These are phyloP conservation scores for Citrus sinensis DNA, from an alignment of 345 rosid species.

Conservation along the genomic window DNA sequence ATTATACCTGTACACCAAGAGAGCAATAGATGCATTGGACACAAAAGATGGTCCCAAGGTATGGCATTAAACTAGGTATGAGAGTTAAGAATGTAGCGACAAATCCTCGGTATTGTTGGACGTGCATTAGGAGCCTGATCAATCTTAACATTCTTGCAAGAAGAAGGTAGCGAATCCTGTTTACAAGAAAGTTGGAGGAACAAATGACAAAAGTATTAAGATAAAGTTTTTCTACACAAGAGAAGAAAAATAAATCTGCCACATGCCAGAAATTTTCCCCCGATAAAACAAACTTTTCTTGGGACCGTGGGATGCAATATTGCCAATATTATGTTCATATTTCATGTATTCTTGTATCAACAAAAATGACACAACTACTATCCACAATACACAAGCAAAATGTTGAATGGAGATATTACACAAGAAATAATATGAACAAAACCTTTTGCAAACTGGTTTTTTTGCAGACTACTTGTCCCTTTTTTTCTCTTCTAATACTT, in stretches of 20 bases:
- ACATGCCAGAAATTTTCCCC: not conserved
- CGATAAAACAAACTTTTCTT: not conserved
- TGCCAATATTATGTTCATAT: not conserved
- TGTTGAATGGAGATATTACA: not conserved
- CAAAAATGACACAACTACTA: not conserved
- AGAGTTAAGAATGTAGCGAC: constrained; percentile 87
- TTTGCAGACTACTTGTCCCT: not conserved
- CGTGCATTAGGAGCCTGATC: constrained; percentile 84
- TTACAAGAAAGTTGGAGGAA: constrained; percentile 14
- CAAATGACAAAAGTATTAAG: constrained; percentile 8
- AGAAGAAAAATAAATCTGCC: not conserved
- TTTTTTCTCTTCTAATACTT: not conserved
- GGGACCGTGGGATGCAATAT: not conserved
- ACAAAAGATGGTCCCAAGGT: constrained; percentile 83
- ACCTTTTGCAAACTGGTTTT: not conserved
- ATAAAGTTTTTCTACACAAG: not conserved
- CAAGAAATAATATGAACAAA: not conserved
- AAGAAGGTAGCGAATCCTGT: constrained; percentile 97
- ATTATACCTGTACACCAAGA: constrained; percentile 82
- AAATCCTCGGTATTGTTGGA: constrained; percentile 74
- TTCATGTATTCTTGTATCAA: not conserved
- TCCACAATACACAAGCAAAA: not conserved
- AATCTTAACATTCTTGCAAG: constrained; percentile 91
- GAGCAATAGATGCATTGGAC: constrained; percentile 89
- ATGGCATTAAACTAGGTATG: constrained; percentile 95